Conservation (phyloP, 202 grass and related monocot species). For the Schoenoplectus triqueter region DNA sequence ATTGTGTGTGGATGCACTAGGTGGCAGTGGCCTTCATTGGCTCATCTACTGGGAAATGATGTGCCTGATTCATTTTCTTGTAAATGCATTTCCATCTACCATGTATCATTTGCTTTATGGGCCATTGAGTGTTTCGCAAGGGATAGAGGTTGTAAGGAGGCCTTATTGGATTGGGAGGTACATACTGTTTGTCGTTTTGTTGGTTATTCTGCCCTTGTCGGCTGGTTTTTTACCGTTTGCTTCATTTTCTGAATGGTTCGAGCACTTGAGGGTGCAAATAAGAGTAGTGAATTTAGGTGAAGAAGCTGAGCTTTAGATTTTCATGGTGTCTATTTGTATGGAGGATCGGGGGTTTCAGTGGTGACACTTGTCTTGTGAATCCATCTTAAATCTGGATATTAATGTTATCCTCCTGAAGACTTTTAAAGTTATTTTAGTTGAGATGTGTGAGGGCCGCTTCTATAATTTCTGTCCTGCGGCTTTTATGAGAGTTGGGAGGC, state of each 20-base stretch:
- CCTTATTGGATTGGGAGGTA: conserved; percentile 70
- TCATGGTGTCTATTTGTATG: conserved; percentile 7
- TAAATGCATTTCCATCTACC: conserved; percentile 63
- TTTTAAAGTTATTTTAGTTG: background rate
- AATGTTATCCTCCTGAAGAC: background rate
- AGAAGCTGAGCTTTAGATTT: conserved; percentile 42
- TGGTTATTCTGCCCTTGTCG: conserved; percentile 66
- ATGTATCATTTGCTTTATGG: conserved; percentile 65
- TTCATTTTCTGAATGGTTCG: conserved; percentile 63
- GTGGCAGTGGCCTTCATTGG: conserved; percentile 75
- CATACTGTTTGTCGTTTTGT: conserved; percentile 56
- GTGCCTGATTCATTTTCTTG: conserved; percentile 79
- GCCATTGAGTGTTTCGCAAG: conserved; percentile 55
- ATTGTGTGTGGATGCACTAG: conserved; percentile 72
- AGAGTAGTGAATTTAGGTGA: conserved; percentile 43
- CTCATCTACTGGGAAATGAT: conserved; percentile 80
- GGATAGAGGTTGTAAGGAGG: conserved; percentile 36
- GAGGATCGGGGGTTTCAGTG: background rate
- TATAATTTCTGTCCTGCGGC: too few relatives aligned
- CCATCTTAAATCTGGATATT: background rate
- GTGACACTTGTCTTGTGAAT: conserved; percentile 19
- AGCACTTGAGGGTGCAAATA: conserved; percentile 47
- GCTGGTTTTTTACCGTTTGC: conserved; percentile 89
- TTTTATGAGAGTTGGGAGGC: background rate
- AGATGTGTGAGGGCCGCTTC: background rate